Evolutionary conservation across 179 eudicot genomes (phyloP), one percentile per base, ranked within the genome.

Genomic region (Actinidia chinensis): DNA sequence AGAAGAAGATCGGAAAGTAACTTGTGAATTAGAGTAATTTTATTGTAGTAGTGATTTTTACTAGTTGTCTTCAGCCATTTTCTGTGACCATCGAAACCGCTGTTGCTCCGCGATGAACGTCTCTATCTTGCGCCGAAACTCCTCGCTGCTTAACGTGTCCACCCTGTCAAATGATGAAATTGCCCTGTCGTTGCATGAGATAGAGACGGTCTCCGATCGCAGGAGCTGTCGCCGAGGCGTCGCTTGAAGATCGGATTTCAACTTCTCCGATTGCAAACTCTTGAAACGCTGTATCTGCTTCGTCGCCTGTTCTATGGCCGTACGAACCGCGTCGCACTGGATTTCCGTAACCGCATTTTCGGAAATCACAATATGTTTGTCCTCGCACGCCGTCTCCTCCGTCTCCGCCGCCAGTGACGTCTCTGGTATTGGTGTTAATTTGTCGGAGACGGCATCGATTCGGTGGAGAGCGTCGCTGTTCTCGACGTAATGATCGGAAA

Each of bases 131-230:
- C 75, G 76, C 74, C 75, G 81, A 68, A 94, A 92, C 72, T 94
- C 98, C 42, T 90, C 97, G 68, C 65, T 78, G 82, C 91, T 92
- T 74, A 92, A 61, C 12, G 64, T 83, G 13, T 93, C 93, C 46
- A 84, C 89, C 42, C 71, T 77, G 18, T 76, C 74, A 1, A 79
- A 55, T 4, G 82, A 59, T 72, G 80, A 50, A 71, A 47, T 55
- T 14, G 28, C 64, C 77, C 55, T 42, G 5, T 55, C 74, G 36
- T 22, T 78, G n/a, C 60, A 71, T 8, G 77, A n/a, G 6, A 22
- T 0, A n/a, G 36, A 36, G 40, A 72, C 89, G 25, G 93, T 88
- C 83, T 80, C 87, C 76, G 96, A 91, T 25, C 95, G 86, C 76
- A 90, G 84, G 22, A 90, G 80, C 76, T 82, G 75, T 25, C 42